Conservation (phyloP, 805 yeast genomes). For the Myxozyma kluyveri region DNA sequence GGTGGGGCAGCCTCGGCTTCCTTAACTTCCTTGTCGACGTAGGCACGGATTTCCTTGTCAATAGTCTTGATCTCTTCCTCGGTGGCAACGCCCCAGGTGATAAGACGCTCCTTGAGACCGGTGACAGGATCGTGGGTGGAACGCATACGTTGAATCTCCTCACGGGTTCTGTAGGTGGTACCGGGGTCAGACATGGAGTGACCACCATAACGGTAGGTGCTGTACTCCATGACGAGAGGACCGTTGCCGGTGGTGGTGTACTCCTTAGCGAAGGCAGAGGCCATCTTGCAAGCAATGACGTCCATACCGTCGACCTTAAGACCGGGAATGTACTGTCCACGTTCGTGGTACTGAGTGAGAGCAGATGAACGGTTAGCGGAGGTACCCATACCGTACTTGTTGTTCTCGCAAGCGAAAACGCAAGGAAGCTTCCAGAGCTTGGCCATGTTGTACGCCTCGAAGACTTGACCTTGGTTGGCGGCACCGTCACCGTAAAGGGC, state of each 20-base stretch:
- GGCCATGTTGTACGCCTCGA: conserved; percentile 98
- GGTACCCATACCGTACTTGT: conserved; percentile 99
- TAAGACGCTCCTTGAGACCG: conserved; percentile 82
- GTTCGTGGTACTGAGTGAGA: conserved; percentile 92
- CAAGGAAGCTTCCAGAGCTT: conserved; percentile 96
- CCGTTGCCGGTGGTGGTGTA: conserved; percentile 93
- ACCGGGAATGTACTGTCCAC: conserved; percentile 99
- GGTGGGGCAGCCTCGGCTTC: conserved; percentile 91
- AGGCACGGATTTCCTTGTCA: conserved; percentile 94
- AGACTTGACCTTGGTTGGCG: conserved; percentile 98
- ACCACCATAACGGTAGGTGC: conserved; percentile 99
- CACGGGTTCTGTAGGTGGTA: conserved; percentile 99
- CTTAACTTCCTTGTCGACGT: conserved; percentile 91
- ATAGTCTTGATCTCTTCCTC: conserved; percentile 93
- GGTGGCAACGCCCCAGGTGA: conserved; percentile 80
- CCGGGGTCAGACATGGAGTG: conserved; percentile 99
- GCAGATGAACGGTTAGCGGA: conserved; percentile 97
- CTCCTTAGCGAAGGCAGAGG: conserved; percentile 94
- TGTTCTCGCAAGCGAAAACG: conserved; percentile 95
- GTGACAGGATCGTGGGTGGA: conserved; percentile 97
- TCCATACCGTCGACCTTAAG: conserved; percentile 99
- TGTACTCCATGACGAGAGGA: conserved; percentile 93
- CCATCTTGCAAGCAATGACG: conserved; percentile 90
- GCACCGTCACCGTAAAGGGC: conserved; percentile 99
- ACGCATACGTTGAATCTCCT: conserved; percentile 99